Evolutionary conservation across 1,139 yeast species (phyloP).

Genomic region (Zygosaccharomyces pseudobailii): DNA sequence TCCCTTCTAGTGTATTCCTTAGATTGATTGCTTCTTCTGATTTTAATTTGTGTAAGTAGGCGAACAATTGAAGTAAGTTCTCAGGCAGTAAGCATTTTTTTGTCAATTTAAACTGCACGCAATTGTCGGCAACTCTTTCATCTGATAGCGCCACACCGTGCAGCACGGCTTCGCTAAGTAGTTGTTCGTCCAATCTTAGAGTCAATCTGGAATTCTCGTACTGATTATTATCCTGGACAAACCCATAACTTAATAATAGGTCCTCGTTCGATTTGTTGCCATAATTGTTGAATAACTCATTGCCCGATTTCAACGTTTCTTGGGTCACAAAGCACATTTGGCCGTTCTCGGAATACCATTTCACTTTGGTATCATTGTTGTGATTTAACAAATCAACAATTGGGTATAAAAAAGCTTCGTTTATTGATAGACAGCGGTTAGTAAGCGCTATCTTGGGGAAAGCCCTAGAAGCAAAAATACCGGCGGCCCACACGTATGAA

Average conservation of each 20-base stretch:
- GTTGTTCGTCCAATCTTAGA: conserved; percentile 43
- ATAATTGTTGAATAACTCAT: conserved; percentile 70
- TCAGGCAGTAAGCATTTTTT: conserved; percentile 25
- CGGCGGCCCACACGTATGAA: conserved; percentile 67
- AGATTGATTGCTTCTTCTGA: conserved; percentile 28
- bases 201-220: conserved; percentile 61
- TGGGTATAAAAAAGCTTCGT: conserved; percentile 70
- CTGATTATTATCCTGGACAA: conserved; percentile 49
- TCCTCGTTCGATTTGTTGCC: conserved; percentile 87
- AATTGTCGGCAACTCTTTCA: conserved; percentile 15
- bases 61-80: conserved; percentile 31
- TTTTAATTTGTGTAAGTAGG: conserved; percentile 25
- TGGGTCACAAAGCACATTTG: conserved; percentile 29
- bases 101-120: conserved; percentile 25
- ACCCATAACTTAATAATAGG: conserved; percentile 54
- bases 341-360: conserved; percentile 47
- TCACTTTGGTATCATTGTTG: conserved; percentile 53
- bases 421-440: conserved; percentile 33
- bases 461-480: conserved; percentile 69
- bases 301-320: conserved; percentile 33
- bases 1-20: conserved; percentile 35
- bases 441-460: conserved; percentile 59
- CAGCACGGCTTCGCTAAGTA: conserved; percentile 15
- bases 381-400: conserved; percentile 77
- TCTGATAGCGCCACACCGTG: conserved; percentile 22